Percentiles rank a stretch among this genome's conserved stretches.
Conservation (phyloP, 2,329 filamentous ascomycete species). For the Gaeumannomyces tritici region DNA sequence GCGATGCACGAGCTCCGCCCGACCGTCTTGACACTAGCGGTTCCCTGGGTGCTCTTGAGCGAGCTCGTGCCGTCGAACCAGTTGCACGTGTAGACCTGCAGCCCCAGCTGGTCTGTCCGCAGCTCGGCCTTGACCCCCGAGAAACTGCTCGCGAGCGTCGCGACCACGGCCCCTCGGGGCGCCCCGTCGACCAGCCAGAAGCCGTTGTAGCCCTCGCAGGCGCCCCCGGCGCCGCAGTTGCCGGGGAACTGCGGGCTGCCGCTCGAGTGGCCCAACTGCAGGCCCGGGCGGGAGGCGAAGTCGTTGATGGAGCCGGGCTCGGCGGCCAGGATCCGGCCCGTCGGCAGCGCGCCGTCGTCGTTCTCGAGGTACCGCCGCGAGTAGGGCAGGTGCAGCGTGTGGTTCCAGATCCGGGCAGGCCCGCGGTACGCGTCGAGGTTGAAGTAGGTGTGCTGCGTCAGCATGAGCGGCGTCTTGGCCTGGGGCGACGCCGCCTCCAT, state of each 20-base stretch:
- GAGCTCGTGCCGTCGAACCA: constrained; percentile 40
- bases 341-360: constrained; percentile 48
- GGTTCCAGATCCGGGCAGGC: constrained; percentile 46
- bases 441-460: constrained; percentile 60
- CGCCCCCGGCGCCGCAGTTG: constrained; percentile 52
- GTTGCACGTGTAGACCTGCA: constrained; percentile 63
- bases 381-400: constrained; percentile 54
- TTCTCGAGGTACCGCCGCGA: constrained; percentile 47
- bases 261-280: constrained; percentile 51
- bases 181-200: constrained; percentile 36
- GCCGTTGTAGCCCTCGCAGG: constrained; percentile 66
- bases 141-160: constrained; percentile 49
- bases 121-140: constrained; percentile 64
- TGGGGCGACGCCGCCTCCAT: constrained; percentile 48
- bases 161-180: constrained; percentile 28
- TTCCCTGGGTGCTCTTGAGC: constrained; percentile 51
- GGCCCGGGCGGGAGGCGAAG: constrained; percentile 53
- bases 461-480: constrained; percentile 44
- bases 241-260: constrained; percentile 43
- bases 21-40: constrained; percentile 26
- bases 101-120: constrained; percentile 58
- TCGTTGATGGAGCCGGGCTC: constrained; percentile 49
- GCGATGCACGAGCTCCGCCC: constrained; percentile 61
- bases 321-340: constrained; percentile 50
- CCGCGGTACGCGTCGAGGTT: constrained; percentile 57